phyloP scores from a whole-genome alignment of 2,329 filamentous ascomycete species.

The Penicillium frequentans region DNA sequence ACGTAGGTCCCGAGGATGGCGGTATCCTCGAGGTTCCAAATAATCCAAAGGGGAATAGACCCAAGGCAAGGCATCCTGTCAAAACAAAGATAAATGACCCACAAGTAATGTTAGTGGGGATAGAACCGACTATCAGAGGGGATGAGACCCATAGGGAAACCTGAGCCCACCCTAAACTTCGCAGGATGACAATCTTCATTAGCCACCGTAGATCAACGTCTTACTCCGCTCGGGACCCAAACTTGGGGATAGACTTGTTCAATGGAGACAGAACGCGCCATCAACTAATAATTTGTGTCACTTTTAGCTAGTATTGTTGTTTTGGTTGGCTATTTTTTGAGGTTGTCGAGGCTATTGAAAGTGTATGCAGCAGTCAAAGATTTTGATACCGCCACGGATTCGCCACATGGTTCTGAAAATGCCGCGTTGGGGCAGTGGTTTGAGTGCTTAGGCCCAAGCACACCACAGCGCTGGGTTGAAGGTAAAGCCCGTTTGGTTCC shows the following conservation, averaged over 20 bases:
- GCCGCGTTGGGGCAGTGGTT: background rate
- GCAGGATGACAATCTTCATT: conserved; percentile 19
- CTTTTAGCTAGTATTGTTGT: background rate
- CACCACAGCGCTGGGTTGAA: background rate
- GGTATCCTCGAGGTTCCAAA: background rate
- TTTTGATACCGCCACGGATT: background rate
- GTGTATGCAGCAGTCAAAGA: background rate
- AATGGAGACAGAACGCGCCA: background rate
- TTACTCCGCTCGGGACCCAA: background rate
- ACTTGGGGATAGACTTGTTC: background rate
- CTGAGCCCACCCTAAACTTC: conserved; percentile 18
- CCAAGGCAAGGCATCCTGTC: conserved; percentile 2
- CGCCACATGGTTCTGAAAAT: conserved; percentile 12
- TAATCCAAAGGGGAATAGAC: conserved; percentile 7
- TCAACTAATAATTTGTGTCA: background rate
- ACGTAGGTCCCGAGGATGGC: background rate
- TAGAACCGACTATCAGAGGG: background rate
- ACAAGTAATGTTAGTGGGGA: conserved; percentile 4
- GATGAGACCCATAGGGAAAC: background rate
- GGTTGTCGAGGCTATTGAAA: background rate
- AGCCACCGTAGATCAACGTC: conserved; percentile 18
- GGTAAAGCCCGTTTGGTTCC: background rate
- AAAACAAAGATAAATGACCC: conserved; percentile 6
- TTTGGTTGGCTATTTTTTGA: background rate
- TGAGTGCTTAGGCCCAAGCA: conserved; percentile 2